Percentiles rank a stretch among this genome's conserved stretches.
Evolutionary conservation across 352 stramenopile species (phyloP).

Genomic region (Phytophthora litchii): DNA sequence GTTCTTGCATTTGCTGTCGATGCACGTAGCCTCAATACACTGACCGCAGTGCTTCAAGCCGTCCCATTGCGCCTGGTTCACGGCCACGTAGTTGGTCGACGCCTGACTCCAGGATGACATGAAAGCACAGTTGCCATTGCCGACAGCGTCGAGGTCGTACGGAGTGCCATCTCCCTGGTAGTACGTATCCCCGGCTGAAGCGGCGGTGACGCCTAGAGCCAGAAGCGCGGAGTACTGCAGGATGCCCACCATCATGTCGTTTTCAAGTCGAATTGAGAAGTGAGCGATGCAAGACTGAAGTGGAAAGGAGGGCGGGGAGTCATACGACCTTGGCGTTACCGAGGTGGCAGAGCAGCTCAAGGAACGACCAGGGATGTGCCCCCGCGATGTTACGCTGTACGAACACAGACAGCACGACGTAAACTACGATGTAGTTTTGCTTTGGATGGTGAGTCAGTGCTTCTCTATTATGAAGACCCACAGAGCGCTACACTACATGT

Average conservation of each 20-base stretch:
- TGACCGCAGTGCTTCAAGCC: constrained; percentile 30
- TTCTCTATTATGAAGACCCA: neutral
- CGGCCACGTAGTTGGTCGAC: constrained; percentile 32
- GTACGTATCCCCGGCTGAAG: constrained; percentile 23
- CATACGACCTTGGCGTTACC: constrained; percentile 3
- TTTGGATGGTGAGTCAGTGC: constrained; percentile 13
- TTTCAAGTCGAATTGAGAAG: constrained; percentile 28
- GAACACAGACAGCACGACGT: constrained; percentile 8
- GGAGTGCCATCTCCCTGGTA: constrained; percentile 28
- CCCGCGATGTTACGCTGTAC: constrained; percentile 23
- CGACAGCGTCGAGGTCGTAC: constrained; percentile 20
- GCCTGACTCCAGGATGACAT: constrained; percentile 29
- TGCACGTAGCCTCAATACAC: constrained; percentile 36
- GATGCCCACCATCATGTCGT: constrained; percentile 23
- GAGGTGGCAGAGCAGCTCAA: constrained; percentile 21
- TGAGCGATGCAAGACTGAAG: constrained; percentile 6
- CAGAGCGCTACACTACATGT: too few relatives aligned
- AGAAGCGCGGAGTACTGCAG: constrained; percentile 29
- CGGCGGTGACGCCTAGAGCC: constrained; percentile 11
- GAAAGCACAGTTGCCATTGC: constrained; percentile 32
- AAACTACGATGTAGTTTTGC: constrained; percentile 1
- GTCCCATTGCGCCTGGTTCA: constrained; percentile 38
- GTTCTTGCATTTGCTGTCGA: constrained; percentile 33
- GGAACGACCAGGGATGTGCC: constrained; percentile 28
- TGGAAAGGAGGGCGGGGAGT: constrained; percentile 18